Base-by-base conservation (phyloP, 2,329 filamentous ascomycete species). In the Incumbomyces lentus region DNA sequence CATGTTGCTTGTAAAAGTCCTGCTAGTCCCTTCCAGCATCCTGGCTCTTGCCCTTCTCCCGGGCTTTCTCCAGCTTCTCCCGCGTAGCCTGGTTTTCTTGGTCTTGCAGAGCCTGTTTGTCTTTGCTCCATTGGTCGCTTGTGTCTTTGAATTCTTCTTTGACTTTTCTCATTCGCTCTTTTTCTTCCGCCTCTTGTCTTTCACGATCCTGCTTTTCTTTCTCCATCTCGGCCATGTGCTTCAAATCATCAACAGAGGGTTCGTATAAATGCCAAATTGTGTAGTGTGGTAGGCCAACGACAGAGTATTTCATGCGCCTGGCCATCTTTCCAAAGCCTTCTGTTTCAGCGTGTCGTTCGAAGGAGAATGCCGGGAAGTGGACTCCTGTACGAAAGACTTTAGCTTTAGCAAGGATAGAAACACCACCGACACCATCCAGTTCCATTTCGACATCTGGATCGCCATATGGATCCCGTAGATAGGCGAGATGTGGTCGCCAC, bases 261-360 rank as follows among this genome's bases (percentile, higher is more conserved):
- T 98, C 92, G 70, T 98, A 98, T 60, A 98, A 74, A 81, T 98
- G 92, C 92, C 92, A 98, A 55, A 98, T 95, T 1, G 88, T 95
- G 66, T 98, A 98, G 63, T 98, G 92, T 6, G 92, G 92, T 39
- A 98, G 74, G 29, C 92, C 92, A 49, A 98, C 84, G 14, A 98
- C 92, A 0, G 89, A 95, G 61, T 86, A 96, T 49, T 84, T 76
- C 92, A 98, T 96, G 50, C 86, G 82, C 65, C 87, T 92, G 13
- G 92, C 86, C 92, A 98, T 98, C 89, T 98, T 98, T 68, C 92
- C 92, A 62, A 98, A 98, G 0, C 88, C 92, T 70, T 98, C 92
- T 0, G 92, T 98, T 66, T 98, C 92, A 5, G 92, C 92, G 64
- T 98, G 92, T 68, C 94, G 95, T 67, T 98, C 87, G 55, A 98